Base-by-base conservation (phyloP, 2,329 filamentous ascomycete species). In the Penicillium sp. region DNA sequence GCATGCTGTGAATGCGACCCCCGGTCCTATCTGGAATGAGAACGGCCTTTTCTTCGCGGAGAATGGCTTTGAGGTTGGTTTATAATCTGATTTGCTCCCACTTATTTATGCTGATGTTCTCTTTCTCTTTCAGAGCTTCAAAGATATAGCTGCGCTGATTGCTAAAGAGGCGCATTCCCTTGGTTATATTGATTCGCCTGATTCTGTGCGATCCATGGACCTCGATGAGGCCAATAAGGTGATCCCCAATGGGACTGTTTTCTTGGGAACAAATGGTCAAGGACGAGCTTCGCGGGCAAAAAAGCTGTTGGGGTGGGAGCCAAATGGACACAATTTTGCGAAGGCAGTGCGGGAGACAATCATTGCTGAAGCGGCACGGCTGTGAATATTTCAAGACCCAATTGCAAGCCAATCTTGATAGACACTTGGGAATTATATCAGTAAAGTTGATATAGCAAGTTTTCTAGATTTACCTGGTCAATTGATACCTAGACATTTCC, bases 1-100 rank as follows among this genome's bases (percentile, higher is more conserved):
- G 39, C 78, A 80, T 3, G 78, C 78, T 16, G 48, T 58, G 27
- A 45, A 56, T 5, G 51, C 42, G 6, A 48, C 53, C 1, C 44
- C 55, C 3, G 38, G 29, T 14, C 51, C 52, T 5, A 32, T 61
- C 11, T 61, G 59, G 59, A 58, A 58, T 32, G 45, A 60, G 19
- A 55, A 61, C 18, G 59, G 59, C 26, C 57, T 61, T 36, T 60
- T 56, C 36, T 58, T 61, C 29, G 51, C 51, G 13, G 48, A 54
- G n/a, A 56, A 55, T 9, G 50, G 58, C 7, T 40, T 55, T 10
- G 41, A 51, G 41, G 49, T 51, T 34, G 1, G 49, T 40, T 9
- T n/a, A n/a, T 19, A 4, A 1, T 14, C 7, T 23, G 11, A 13
- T 26, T 11, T 32, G 8, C 4, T 23, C 18, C 7, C 7, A 19